phyloP scores from a whole-genome alignment of 441 rosid species.

The Biscutella auriculata region DNA sequence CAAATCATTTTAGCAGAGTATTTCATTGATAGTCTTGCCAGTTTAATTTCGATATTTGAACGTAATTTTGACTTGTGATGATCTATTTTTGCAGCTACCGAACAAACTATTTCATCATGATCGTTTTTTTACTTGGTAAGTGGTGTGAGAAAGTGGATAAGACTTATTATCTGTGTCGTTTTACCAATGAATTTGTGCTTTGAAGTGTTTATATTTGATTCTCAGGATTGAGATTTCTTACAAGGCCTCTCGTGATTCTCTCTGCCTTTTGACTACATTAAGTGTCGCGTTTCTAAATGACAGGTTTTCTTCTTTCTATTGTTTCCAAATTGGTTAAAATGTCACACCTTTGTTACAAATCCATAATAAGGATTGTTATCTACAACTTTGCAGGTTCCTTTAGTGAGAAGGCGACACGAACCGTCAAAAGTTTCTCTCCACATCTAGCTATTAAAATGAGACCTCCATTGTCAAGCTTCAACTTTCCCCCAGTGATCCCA shows the following conservation, averaged over 20 bases:
- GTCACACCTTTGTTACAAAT: neutral
- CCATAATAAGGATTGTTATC: slow-evolving; percentile 13
- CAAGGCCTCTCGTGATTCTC: slow-evolving; percentile 69
- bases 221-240: slow-evolving; percentile 71
- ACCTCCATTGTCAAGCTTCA: slow-evolving; percentile 79
- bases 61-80: slow-evolving; percentile 1
- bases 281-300: slow-evolving; percentile 76
- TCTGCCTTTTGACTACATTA: slow-evolving; percentile 67
- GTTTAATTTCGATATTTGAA: neutral
- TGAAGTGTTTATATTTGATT: neutral
- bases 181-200: neutral
- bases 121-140: slow-evolving; percentile 71
- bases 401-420: slow-evolving; percentile 82
- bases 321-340: neutral
- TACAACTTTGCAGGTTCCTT: slow-evolving; percentile 91
- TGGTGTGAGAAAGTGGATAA: neutral
- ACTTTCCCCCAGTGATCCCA: too few species aligned
- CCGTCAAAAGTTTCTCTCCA: slow-evolving; percentile 79
- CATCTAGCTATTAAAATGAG: slow-evolving; percentile 94
- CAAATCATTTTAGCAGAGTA: too few species aligned
- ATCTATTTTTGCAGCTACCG: slow-evolving; percentile 59
- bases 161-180: neutral
- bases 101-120: slow-evolving; percentile 87
- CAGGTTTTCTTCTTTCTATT: slow-evolving; percentile 32
- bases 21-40: neutral